phyloP scores from a whole-genome alignment of 1,284 basidiomycete genomes.

The Malassezia pachydermatis region DNA sequence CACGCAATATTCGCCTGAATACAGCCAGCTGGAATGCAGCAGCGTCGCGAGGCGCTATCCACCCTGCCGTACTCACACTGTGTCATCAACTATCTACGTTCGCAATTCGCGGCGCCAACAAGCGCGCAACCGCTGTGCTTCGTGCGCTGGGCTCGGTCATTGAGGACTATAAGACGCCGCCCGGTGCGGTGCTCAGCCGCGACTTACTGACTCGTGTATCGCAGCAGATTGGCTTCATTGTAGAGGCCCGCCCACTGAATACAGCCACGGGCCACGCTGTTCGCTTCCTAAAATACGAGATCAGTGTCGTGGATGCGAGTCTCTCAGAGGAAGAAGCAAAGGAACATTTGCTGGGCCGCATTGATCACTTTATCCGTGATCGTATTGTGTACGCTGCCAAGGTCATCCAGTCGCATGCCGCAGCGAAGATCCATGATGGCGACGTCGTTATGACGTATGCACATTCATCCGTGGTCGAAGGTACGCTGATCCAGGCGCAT shows the following conservation, averaged over 20 bases:
- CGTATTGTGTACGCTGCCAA: constrained; percentile 85
- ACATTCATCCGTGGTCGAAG: constrained; percentile 87
- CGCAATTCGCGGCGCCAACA: constrained; percentile 39
- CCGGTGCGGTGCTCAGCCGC: constrained; percentile 39
- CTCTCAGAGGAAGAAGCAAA: constrained; percentile 92
- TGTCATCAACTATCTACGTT: constrained; percentile 36
- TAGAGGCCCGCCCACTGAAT: constrained; percentile 77
- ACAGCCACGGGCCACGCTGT: constrained; percentile 91
- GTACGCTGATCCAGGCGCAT: constrained; percentile 66
- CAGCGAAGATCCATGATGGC: constrained; percentile 84
- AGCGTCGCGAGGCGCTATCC: constrained; percentile 31
- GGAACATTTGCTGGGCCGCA: constrained; percentile 67
- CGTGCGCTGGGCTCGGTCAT: constrained; percentile 40
- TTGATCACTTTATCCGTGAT: constrained; percentile 87
- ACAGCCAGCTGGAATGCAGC: constrained; percentile 24
- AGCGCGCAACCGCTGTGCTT: constrained; percentile 40
- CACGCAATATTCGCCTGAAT: constrained; percentile 25
- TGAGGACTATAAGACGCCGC: constrained; percentile 42
- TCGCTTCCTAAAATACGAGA: constrained; percentile 88
- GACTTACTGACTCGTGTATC: constrained; percentile 38
- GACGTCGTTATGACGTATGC: constrained; percentile 89
- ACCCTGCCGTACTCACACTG: constrained; percentile 37
- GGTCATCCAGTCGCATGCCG: constrained; percentile 73
- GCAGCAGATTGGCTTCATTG: constrained; percentile 76
- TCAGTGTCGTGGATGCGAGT: constrained; percentile 81